Conservation (phyloP, 1,284 basidiomycete species). For the Trametes hirsuta region DNA sequence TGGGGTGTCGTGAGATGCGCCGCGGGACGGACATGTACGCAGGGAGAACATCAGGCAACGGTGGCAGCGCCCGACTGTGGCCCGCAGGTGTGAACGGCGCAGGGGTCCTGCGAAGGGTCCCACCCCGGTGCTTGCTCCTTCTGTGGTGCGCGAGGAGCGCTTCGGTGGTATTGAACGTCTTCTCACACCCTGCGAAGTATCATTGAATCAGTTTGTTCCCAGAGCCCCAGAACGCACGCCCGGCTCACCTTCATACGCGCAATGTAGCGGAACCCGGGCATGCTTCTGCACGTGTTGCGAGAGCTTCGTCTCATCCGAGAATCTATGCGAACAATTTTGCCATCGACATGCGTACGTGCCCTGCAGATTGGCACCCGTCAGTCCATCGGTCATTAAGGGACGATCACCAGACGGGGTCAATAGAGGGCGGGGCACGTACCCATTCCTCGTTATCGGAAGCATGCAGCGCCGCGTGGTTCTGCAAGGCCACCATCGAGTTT, state of each 20-base stretch:
- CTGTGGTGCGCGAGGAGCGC: slow-evolving; percentile 42
- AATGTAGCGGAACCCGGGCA: slow-evolving; percentile 43
- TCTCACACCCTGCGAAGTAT: slow-evolving; percentile 43
- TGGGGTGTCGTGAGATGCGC: slow-evolving; percentile 43
- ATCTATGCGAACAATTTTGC: slow-evolving; percentile 47
- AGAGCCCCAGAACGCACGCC: not conserved
- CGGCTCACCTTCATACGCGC: slow-evolving; percentile 49
- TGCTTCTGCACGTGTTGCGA: slow-evolving; percentile 50
- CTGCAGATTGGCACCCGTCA: slow-evolving; percentile 13
- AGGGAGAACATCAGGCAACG: slow-evolving; percentile 42
- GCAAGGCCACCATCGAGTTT: slow-evolving; percentile 54
- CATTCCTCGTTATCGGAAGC: slow-evolving; percentile 35
- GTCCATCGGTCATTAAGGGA: slow-evolving; percentile 4
- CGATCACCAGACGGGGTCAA: slow-evolving; percentile 16
- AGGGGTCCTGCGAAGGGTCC: slow-evolving; percentile 38
- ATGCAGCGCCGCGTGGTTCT: slow-evolving; percentile 56
- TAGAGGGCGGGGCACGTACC: slow-evolving; percentile 30
- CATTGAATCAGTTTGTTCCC: not conserved
- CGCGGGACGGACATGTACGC: slow-evolving; percentile 51
- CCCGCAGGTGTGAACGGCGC: slow-evolving; percentile 38
- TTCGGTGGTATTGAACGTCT: slow-evolving; percentile 39
- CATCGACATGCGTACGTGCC: slow-evolving; percentile 47
- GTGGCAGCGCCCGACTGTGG: slow-evolving; percentile 29
- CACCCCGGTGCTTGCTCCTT: slow-evolving; percentile 20
- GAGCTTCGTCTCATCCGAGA: slow-evolving; percentile 36